Evolutionary conservation across 2,329 filamentous ascomycete species (phyloP).

Genomic region (Blastomyces gilchristii): DNA sequence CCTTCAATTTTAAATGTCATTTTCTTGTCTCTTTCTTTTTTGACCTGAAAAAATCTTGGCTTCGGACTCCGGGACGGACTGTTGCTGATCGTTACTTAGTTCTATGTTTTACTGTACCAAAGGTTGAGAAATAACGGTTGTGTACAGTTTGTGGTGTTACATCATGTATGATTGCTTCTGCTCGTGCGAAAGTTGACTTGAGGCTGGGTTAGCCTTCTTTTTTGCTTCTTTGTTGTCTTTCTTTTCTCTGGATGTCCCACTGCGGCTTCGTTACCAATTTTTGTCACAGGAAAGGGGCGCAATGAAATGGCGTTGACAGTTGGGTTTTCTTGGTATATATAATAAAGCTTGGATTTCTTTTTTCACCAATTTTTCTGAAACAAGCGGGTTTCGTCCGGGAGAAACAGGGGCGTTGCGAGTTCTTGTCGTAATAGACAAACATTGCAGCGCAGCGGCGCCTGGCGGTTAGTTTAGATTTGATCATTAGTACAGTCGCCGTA

Average conservation of each 20-base stretch:
- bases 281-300: not conserved
- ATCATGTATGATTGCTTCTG: constrained; percentile 1
- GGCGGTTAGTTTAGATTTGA: not conserved
- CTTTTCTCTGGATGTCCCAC: not conserved
- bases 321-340: not conserved
- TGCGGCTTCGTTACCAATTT: not conserved
- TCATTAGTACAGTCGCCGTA: not conserved
- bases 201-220: not conserved
- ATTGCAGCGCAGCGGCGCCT: not conserved
- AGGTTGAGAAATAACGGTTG: not conserved
- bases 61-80: not conserved
- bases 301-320: not conserved
- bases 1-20: too few species aligned
- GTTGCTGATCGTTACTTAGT: not conserved
- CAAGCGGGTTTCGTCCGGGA: not conserved
- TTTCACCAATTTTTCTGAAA: not conserved
- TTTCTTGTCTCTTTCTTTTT: constrained; percentile 15
- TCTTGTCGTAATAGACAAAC: not conserved
- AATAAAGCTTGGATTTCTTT: not conserved
- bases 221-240: not conserved
- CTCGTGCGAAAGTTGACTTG: not conserved
- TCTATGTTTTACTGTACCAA: constrained; percentile 2
- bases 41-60: constrained; percentile 16
- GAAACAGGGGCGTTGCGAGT: not conserved
- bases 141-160: constrained; percentile 1